Base-by-base conservation (phyloP, 2,329 filamentous ascomycete genomes). In the Tetracladium maxilliforme region DNA sequence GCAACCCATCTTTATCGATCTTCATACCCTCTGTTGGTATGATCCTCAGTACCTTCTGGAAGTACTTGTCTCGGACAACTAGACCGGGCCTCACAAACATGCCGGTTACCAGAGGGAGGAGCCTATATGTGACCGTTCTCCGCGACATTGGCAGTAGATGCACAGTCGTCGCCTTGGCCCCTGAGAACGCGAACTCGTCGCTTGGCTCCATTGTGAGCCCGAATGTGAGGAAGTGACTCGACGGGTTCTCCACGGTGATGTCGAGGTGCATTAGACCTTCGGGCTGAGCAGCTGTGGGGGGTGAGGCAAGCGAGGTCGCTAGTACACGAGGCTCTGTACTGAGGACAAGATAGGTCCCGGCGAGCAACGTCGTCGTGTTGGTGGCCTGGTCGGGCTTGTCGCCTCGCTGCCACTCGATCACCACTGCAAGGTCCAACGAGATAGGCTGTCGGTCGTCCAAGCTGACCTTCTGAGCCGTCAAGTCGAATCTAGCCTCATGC, bases 201-300 rank as follows among this genome's bases (percentile, higher is more conserved):
- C 72, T 87, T 4, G 84, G 79, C 38, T 98, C 87, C 84, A 98
- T 92, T 14, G 64, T 72, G 24, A 95, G 51, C 16, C 81, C 84
- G 51, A 98, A 98, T 0, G 86, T 93, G 24, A 98, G 66, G 51
- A 93, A 92, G 48, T 98, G 90, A 46, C 74, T 78, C 1, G 87
- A 94, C 1, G 86, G 80, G 45, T 98, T 98, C 52, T 98, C 90
- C 29, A 98, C 71, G 4, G 72, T 82, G 44, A 78, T 78, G 31
- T 64, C 52, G 19, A 73, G 51, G 24, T 68, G 49, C 19, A n/a
- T n/a, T n/a, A n/a, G n/a, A 35, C 11, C 16, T 26, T 40, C 28
- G 26, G 48, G 30, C 21, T 37, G 33, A 14, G 41, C 36, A n/a
- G n/a, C n/a, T n/a, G n/a, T n/a, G n/a, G n/a, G n/a, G n/a, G n/a